These are phyloP conservation scores for Leccinum pachyderme DNA, from an alignment of 1,284 basidiomycete species.

Conservation along the genomic window DNA sequence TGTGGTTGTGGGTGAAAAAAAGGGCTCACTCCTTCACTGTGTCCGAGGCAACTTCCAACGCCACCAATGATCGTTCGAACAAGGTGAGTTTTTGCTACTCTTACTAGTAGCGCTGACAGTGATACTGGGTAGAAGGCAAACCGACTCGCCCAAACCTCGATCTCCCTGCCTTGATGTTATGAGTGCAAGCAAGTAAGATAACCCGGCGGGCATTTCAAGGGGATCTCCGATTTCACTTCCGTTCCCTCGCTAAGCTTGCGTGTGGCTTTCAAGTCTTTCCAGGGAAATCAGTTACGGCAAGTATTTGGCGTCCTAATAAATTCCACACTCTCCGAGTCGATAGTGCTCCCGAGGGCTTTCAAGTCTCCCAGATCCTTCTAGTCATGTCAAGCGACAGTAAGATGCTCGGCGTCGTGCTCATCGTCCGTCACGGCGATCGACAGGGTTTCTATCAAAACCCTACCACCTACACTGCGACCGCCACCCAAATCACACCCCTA, in stretches of 20 bases:
- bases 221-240: not conserved
- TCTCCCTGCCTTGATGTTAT: not conserved
- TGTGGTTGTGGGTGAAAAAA: not conserved
- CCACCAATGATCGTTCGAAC: not conserved
- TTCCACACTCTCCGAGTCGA: not conserved
- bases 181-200: not conserved
- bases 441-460: slow-evolving; percentile 64
- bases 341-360: not conserved
- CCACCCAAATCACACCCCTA: slow-evolving; percentile 73
- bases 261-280: not conserved
- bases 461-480: slow-evolving; percentile 59
- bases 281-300: not conserved
- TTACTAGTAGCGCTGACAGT: not conserved
- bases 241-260: not conserved
- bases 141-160: not conserved
- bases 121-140: not conserved
- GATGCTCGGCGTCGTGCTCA: slow-evolving; percentile 55
- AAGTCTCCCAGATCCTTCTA: not conserved
- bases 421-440: slow-evolving; percentile 66
- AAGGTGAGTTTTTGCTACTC: not conserved
- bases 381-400: slow-evolving; percentile 22
- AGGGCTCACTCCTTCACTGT: too few species aligned
- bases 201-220: not conserved
- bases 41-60: not conserved
- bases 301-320: too few species aligned